Evolutionary conservation across 2,329 filamentous ascomycete genomes (phyloP).

Genomic region (Verticillium alfalfae): DNA sequence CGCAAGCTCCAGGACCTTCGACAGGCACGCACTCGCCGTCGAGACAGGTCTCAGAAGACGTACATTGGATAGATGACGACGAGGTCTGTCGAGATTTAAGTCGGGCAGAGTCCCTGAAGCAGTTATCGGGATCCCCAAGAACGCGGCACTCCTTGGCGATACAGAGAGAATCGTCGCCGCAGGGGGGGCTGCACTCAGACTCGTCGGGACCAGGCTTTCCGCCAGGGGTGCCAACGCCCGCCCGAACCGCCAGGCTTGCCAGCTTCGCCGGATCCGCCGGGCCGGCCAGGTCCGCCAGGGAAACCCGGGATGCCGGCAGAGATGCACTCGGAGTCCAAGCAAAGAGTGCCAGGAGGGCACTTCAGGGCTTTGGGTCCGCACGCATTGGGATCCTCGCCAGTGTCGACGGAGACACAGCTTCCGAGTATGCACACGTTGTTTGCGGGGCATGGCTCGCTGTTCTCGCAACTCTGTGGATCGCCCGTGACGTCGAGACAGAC

Average conservation of each 20-base stretch:
- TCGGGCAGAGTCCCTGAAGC: too few species aligned
- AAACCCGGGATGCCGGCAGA: background rate
- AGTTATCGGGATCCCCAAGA: too few species aligned
- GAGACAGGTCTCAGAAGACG: too few species aligned
- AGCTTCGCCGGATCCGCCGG: too few species aligned
- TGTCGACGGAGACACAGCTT: background rate
- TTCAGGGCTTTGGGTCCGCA: background rate
- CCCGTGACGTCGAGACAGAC: background rate
- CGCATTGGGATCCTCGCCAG: background rate
- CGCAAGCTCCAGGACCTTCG: too few species aligned
- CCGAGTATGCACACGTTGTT: background rate
- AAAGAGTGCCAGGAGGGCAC: background rate
- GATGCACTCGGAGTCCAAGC: background rate
- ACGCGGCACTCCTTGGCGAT: too few species aligned
- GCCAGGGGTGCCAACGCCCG: background rate
- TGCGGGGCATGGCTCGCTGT: background rate
- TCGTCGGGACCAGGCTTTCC: background rate
- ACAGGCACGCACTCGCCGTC: too few species aligned
- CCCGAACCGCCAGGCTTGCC: background rate
- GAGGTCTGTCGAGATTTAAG: too few species aligned
- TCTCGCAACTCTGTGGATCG: background rate
- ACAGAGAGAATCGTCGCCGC: too few species aligned
- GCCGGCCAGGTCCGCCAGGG: background rate
- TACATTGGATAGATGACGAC: too few species aligned
- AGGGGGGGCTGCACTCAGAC: too few species aligned